Evolutionary conservation across 768 basidiomycete species (phyloP).

Genomic region (Rhodocollybia butyracea): DNA sequence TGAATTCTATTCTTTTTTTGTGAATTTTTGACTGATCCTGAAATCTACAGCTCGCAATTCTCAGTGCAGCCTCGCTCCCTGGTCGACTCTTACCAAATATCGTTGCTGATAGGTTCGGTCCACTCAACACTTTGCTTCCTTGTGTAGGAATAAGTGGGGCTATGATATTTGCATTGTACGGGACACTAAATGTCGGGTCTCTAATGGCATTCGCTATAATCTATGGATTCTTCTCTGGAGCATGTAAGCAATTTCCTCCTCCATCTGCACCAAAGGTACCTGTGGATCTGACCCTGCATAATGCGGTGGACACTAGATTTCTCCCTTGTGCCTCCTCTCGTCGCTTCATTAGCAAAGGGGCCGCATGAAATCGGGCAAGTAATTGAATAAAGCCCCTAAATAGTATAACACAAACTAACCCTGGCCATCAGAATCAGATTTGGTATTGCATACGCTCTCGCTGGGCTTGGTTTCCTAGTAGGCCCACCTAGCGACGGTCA

Average conservation of each 20-base stretch:
- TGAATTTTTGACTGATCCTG: not conserved
- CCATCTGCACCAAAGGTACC: too few species aligned
- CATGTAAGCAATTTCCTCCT: constrained; percentile 41
- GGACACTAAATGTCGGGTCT: constrained; percentile 31
- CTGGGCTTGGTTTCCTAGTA: constrained; percentile 14
- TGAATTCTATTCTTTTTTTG: not conserved
- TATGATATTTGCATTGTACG: constrained; percentile 45
- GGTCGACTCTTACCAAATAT: constrained; percentile 57
- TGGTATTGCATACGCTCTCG: constrained; percentile 23
- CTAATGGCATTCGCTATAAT: constrained; percentile 41
- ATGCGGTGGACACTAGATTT: not conserved
- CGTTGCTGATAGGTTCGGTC: constrained; percentile 46
- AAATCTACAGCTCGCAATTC: constrained; percentile 42
- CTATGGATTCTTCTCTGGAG: constrained; percentile 54
- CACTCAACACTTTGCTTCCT: constrained; percentile 47
- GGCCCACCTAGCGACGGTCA: constrained; percentile 23
- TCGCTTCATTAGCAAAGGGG: not conserved
- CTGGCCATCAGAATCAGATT: constrained; percentile 23
- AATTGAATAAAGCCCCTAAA: not conserved
- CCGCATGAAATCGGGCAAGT: not conserved
- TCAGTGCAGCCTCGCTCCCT: constrained; percentile 49
- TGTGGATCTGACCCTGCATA: not conserved
- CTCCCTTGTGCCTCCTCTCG: not conserved
- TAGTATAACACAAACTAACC: not conserved
- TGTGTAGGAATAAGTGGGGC: constrained; percentile 36